Evolutionary conservation across 2,329 filamentous ascomycete species (phyloP), one percentile per base, ranked within the genome.

Genomic region (Aspergillus phoenicis): DNA sequence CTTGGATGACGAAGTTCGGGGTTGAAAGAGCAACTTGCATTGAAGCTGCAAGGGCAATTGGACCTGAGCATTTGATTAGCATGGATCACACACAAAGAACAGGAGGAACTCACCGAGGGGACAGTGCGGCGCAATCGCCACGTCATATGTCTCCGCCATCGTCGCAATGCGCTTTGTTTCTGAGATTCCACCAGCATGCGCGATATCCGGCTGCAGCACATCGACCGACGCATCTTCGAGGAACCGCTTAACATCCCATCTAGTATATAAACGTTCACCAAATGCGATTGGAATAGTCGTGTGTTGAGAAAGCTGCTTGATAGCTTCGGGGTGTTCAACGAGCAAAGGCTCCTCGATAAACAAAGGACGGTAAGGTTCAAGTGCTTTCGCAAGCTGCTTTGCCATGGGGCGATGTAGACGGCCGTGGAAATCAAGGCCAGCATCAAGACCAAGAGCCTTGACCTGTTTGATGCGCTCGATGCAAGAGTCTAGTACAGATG

Each of bases 401-500:
- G 89, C 90, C 89, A 93, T 93, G 15, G 89, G 88, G 63, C 89
- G 89, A 75, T 93, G 90, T 0, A 91, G 79, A 10, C 89, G 85
- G 2, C 90, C 91, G 71, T 93, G 91, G 73, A 93, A 93, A 68
- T 93, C 91, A 24, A 93, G 81, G 1, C 87, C 91, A 0, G 84
- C 89, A 58, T 93, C 89, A 66, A 94, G 83, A 1, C 89, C 89
- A 0, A 91, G 75, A 0, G 82, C 81, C 71, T 89, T 91, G 7
- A 93, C 90, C 0, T 84, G 80, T 65, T 88, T 87, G 13, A 93
- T 78, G 2, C 90, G 82, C 60, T 90, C 85, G 2, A 92, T 85
- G 48, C 85, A 87, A 4, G 83, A 79, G 48, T 89, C 82, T 0
- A 93, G 80, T 0, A 82, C 81, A 0, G 82, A 79, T 0, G 90